Evolutionary conservation across 768 basidiomycete species (phyloP).

Genomic region (Leucosporidium scottii): DNA sequence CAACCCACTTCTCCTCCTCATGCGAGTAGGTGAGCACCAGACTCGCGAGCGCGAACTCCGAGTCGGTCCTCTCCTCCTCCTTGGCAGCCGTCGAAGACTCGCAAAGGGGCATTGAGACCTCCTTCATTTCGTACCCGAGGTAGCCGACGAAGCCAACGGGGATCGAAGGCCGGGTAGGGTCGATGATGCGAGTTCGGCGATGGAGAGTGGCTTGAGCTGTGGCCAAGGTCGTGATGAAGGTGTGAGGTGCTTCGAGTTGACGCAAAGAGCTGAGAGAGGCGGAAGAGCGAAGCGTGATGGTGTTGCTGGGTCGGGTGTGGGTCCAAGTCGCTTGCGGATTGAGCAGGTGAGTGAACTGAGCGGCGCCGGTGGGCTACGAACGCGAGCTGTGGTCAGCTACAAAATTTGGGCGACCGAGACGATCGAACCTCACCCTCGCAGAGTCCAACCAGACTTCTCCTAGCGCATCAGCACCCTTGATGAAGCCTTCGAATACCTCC

Average conservation of each 20-base stretch:
- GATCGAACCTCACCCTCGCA: conserved; percentile 7
- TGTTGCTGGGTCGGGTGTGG: conserved; percentile 2
- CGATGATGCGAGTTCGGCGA: not conserved
- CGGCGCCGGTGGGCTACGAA: conserved; percentile 9
- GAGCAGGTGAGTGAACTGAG: conserved; percentile 17
- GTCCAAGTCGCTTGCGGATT: conserved; percentile 14
- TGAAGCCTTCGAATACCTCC: conserved; percentile 16
- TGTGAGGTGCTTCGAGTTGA: not conserved
- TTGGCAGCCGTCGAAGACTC: not conserved
- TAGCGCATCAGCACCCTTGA: conserved; percentile 6
- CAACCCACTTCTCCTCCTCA: conserved; percentile 9
- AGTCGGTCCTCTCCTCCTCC: not conserved
- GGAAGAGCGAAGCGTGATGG: not conserved
- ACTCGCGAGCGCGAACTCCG: conserved; percentile 18
- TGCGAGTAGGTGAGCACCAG: conserved; percentile 18
- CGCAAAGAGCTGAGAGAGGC: not conserved
- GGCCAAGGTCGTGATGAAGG: conserved; percentile 5
- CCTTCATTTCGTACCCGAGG: conserved; percentile 30
- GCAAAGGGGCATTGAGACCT: conserved; percentile 17
- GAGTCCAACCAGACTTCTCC: conserved; percentile 33
- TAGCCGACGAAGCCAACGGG: conserved; percentile 31
- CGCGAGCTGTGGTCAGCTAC: not conserved
- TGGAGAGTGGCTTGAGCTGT: conserved; percentile 5
- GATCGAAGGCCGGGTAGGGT: not conserved
- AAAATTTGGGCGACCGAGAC: too few relatives aligned